Evolutionary conservation across 768 basidiomycete genomes (phyloP), one percentile per base, ranked within the genome.

Genomic region (Kwoniella bestiolae): DNA sequence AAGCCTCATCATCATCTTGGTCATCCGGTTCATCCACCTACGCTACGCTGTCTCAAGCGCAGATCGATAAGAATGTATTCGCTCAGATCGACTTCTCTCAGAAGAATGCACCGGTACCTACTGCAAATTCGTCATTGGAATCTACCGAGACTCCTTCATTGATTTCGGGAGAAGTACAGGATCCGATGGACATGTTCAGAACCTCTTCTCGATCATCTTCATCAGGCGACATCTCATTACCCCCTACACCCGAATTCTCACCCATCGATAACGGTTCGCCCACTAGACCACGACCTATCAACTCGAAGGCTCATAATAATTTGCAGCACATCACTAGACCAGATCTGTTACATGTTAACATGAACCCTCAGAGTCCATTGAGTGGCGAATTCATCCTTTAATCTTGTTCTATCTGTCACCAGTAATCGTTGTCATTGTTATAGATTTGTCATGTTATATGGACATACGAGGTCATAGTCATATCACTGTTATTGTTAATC

Each of bases 191-290:
- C 18, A 65, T 67, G 47, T 28, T 25, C 11, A 31, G 50, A 3
- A 69, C 66, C 28, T 57, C 56, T 7, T 72, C 73, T 6, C 60
- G 67, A 46, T 74, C 75, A 5, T 73, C 71, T 16, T 77, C 71
- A 28, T 78, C 74, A 1, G 76, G 63, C n/a, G 74, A 74, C 26
- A 63, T 65, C 35, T 71, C 66, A 23, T 58, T 74, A 21, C 75
- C 75, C 12, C 69, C 70, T 4, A 78, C 76, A 23, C 76, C 76
- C 14, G 72, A 71, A 16, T 73, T 71, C 63, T 51, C 55, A 18
- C 66, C 73, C 6, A 53, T 63, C 53, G 74, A 56, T 46, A 56
- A 53, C n/a, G n/a, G n/a, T 45, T 53, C 62, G 2, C 31, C 26
- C 7, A 28, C 45, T 26, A 21, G 26, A 2, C 29, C 38, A 41